Percentiles rank a stretch among this genome's conserved stretches.
These are phyloP conservation scores for Eucalyptus regnans DNA, from an alignment of 345 rosid species.

Conservation along the genomic window DNA sequence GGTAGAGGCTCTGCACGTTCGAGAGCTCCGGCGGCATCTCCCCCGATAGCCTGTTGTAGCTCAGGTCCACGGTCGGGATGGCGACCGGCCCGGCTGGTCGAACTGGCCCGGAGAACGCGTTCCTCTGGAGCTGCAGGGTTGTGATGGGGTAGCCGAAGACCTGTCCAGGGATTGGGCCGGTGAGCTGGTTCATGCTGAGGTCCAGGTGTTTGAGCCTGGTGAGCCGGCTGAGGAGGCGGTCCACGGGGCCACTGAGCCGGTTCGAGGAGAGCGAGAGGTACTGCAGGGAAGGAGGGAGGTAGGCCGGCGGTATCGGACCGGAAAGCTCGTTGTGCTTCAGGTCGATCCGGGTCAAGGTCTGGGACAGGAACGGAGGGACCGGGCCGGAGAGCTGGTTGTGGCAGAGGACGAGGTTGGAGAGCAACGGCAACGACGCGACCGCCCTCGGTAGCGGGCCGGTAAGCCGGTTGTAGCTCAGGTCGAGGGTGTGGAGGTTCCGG, in stretches of 20 bases:
- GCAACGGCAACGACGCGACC: constrained; percentile 51
- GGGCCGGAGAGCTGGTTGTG: constrained; percentile 76
- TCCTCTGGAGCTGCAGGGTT: constrained; percentile 70
- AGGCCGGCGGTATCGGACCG: constrained; percentile 32
- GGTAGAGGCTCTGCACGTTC: constrained; percentile 61
- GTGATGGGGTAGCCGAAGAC: constrained; percentile 49
- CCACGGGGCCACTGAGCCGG: constrained; percentile 60
- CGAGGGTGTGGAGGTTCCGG: constrained; percentile 53
- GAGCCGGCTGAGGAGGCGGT: constrained; percentile 36
- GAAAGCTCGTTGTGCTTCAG: constrained; percentile 65
- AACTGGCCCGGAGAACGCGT: constrained; percentile 48
- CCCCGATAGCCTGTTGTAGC: constrained; percentile 70
- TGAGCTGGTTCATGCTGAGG: constrained; percentile 68
- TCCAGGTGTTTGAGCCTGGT: constrained; percentile 60
- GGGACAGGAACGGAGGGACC: constrained; percentile 60
- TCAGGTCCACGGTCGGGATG: constrained; percentile 62
- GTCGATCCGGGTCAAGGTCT: constrained; percentile 52
- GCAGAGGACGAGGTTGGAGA: constrained; percentile 61
- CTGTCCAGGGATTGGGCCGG: constrained; percentile 57
- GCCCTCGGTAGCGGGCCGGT: constrained; percentile 54
- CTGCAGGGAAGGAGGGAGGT: constrained; percentile 64
- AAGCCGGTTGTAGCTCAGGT: constrained; percentile 77
- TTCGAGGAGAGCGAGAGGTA: constrained; percentile 76
- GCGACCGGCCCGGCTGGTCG: constrained; percentile 42
- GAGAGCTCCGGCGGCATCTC: constrained; percentile 61